phyloP scores from a whole-genome alignment of 1,139 yeast species.

The Geotrichum carabidarum region DNA sequence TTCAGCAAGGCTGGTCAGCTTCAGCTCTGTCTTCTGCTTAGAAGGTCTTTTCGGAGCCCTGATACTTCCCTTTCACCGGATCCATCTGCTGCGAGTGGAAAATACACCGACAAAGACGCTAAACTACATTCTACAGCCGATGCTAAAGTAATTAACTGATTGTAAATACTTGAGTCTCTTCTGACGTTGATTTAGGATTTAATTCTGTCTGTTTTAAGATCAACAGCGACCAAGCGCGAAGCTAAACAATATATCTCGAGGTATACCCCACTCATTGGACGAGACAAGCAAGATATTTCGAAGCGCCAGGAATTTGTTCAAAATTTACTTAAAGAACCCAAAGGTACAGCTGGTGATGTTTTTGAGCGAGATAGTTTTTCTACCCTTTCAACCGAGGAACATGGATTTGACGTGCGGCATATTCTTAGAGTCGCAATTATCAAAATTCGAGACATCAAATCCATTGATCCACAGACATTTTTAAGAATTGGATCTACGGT shows the following conservation, averaged over 20 bases:
- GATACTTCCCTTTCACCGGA: background rate
- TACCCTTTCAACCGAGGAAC: conserved; percentile 12
- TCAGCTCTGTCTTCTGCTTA: background rate
- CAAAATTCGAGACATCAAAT: conserved; percentile 42
- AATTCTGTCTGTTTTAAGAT: conserved; percentile 55
- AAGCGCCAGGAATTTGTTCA: conserved; percentile 22
- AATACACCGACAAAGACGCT: conserved; percentile 12
- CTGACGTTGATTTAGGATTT: conserved; percentile 37
- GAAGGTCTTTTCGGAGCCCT: background rate
- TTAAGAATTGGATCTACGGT: conserved; percentile 48
- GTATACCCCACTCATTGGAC: conserved; percentile 35
- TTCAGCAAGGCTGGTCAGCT: background rate
- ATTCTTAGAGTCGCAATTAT: conserved; percentile 50
- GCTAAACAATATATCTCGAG: conserved; percentile 54
- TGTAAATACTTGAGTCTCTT: background rate
- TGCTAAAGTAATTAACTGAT: conserved; percentile 10
- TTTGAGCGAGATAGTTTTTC: conserved; percentile 5
- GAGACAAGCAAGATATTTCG: conserved; percentile 26
- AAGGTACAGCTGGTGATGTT: conserved; percentile 36
- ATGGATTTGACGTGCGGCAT: conserved; percentile 32
- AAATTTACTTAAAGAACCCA: conserved; percentile 19
- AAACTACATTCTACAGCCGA: conserved; percentile 20
- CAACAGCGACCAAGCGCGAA: conserved; percentile 65
- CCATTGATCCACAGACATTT: conserved; percentile 39
- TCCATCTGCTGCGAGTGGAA: conserved; percentile 4